These are phyloP conservation scores for Spathaspora sp. DNA, from an alignment of 1,139 yeast genomes.

Conservation along the genomic window DNA sequence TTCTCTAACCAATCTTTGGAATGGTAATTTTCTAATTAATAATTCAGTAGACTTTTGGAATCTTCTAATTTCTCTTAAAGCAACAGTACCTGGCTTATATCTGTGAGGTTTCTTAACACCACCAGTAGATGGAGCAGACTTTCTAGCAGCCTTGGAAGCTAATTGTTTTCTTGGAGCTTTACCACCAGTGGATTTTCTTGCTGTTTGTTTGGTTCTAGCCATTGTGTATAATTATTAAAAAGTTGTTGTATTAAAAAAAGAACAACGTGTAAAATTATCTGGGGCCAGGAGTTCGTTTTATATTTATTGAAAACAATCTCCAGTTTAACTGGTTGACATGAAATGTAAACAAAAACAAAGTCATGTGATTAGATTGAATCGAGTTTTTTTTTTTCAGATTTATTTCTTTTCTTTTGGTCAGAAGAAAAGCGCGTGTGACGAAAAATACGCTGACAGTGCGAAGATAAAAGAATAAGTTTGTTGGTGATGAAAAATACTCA, in stretches of 20 bases:
- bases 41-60: conserved; percentile 98
- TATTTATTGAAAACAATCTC: conserved; percentile 2
- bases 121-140: conserved; percentile 96
- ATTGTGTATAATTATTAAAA: conserved; percentile 36
- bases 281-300: conserved; percentile 4
- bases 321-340: background rate
- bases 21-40: conserved; percentile 95
- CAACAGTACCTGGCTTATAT: conserved; percentile 99
- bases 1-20: conserved; percentile 98
- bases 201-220: conserved; percentile 99
- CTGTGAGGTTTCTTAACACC: conserved; percentile 99
- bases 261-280: background rate
- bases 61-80: conserved; percentile 99
- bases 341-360: conserved; percentile 4
- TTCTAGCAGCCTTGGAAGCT: conserved; percentile 99
- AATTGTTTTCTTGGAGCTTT: conserved; percentile 99
- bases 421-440: background rate
- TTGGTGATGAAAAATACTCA: conserved; percentile 3
- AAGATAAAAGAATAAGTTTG: background rate
- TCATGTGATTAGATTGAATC: background rate
- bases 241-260: background rate
- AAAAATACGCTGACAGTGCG: conserved; percentile 2
- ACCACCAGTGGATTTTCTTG: conserved; percentile 99
- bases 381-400: background rate
- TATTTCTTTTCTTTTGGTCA: background rate